Evolutionary conservation across 768 basidiomycete genomes (phyloP), one percentile per base, ranked within the genome.

Genomic region (Lentinula raphanica): DNA sequence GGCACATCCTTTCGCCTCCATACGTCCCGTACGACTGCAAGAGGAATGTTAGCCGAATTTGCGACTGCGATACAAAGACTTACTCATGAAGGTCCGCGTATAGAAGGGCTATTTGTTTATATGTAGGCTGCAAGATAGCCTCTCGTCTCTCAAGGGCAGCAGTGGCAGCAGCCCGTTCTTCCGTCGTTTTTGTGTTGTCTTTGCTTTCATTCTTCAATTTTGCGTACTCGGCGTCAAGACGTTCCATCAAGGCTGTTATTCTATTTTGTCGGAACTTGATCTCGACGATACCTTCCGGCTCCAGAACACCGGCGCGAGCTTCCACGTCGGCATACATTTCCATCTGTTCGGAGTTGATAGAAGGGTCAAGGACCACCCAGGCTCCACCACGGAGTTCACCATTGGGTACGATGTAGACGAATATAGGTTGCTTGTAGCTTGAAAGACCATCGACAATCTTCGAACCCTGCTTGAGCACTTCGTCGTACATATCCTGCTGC

Each of bases 281-380:
- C 73, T 98, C 97, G 58, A 98, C 82, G 67, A 98, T 85, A 71
- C 97, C 97, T 74, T 98, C 97, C 2, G 97, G 92, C 70, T 99
- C 97, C 45, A 92, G 78, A 29, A 99, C 93, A 79, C 97, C 97
- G 45, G 94, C 97, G 57, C 97, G 89, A 21, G 97, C 85, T 7
- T 97, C 95, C 45, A 90, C 85, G 68, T 98, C 97, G 25, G 95
- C 96, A 67, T 94, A 98, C 96, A 99, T 98, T 75, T 97, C 90
- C 96, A 99, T 97, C 72, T 97, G 93, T 65, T 92, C 86, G 2
- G 87, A 77, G 75, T 98, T 98, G 79, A 99, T 98, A 17, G 92
- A 91, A 28, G 97, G 97, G 71, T 99, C 97, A 44, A 99, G 84
- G 1, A 99, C 97, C 64, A 98, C 97, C 96, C 96, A 99, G 32